These are phyloP conservation scores for Ceratocystis variospora DNA, from an alignment of 2,329 filamentous ascomycete genomes.

Conservation along the genomic window DNA sequence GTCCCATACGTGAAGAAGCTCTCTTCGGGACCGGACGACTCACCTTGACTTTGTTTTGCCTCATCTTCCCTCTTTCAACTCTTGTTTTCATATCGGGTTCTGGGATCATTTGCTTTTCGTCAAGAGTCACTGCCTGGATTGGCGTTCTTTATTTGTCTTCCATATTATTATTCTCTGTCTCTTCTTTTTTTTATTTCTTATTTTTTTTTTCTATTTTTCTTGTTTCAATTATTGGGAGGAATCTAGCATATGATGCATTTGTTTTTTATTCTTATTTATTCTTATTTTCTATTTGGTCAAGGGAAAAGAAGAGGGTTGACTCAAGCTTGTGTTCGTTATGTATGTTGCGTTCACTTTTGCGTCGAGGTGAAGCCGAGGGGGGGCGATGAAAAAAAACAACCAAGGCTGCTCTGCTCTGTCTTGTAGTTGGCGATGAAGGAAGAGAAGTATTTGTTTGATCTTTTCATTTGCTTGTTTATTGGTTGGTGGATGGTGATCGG, in stretches of 20 bases:
- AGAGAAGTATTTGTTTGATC: no score
- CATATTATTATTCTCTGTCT: not conserved
- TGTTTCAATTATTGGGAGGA: constrained; percentile 1
- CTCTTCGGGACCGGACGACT: not conserved
- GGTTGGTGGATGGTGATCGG: no score
- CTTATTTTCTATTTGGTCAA: not conserved
- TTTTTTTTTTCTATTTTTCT: not conserved
- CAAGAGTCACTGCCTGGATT: not conserved
- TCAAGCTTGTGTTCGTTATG: no score
- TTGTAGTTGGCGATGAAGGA: no score
- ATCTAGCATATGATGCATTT: constrained; percentile 3
- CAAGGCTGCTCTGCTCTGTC: no score
- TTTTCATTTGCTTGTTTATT: no score
- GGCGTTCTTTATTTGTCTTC: not conserved
- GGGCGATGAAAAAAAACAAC: no score
- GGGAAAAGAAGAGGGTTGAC: no score
- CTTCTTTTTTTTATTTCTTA: not conserved
- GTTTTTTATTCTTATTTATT: not conserved
- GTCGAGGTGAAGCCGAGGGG: no score
- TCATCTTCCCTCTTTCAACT: not conserved
- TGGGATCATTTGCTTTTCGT: not conserved
- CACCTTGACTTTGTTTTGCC: not conserved
- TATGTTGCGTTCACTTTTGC: no score
- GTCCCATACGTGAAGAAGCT: not conserved
- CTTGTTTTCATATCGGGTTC: not conserved